These are phyloP conservation scores for Pythium plurisporium DNA, from an alignment of 352 stramenopile species.

Conservation along the genomic window DNA sequence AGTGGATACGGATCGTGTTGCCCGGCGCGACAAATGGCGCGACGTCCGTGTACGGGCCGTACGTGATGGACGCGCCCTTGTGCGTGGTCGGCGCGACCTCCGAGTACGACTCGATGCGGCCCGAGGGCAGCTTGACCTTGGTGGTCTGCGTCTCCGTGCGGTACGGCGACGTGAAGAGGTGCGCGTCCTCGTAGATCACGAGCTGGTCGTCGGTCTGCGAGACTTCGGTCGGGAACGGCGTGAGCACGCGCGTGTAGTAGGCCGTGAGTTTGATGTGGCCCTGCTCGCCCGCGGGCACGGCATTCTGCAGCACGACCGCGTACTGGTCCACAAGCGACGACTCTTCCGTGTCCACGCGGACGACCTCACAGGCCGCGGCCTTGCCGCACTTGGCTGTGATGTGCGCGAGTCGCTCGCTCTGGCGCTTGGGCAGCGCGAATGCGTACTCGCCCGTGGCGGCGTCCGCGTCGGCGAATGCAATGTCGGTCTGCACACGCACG, in stretches of 20 bases:
- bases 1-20: conserved; percentile 63
- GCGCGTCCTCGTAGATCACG: conserved; percentile 66
- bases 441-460: conserved; percentile 53
- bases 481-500: conserved; percentile 68
- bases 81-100: conserved; percentile 48
- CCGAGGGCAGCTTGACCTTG: conserved; percentile 79
- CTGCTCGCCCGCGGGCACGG: conserved; percentile 42
- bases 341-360: conserved; percentile 32
- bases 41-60: conserved; percentile 74
- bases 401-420: conserved; percentile 52
- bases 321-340: conserved; percentile 45
- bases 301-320: conserved; percentile 66
- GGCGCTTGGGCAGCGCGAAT: conserved; percentile 51
- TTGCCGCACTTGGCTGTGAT: conserved; percentile 74
- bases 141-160: conserved; percentile 75
- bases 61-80: conserved; percentile 74
- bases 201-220: conserved; percentile 82
- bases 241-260: conserved; percentile 77
- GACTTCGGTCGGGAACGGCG: conserved; percentile 72
- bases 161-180: conserved; percentile 74
- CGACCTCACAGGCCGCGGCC: conserved; percentile 51
- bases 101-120: conserved; percentile 67
- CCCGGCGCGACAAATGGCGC: conserved; percentile 30
- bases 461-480: conserved; percentile 65
- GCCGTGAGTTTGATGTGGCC: conserved; percentile 70